Evolutionary conservation across 805 yeast genomes (phyloP), one percentile per base, ranked within the genome.

Genomic region (Suhomyces sp.): DNA sequence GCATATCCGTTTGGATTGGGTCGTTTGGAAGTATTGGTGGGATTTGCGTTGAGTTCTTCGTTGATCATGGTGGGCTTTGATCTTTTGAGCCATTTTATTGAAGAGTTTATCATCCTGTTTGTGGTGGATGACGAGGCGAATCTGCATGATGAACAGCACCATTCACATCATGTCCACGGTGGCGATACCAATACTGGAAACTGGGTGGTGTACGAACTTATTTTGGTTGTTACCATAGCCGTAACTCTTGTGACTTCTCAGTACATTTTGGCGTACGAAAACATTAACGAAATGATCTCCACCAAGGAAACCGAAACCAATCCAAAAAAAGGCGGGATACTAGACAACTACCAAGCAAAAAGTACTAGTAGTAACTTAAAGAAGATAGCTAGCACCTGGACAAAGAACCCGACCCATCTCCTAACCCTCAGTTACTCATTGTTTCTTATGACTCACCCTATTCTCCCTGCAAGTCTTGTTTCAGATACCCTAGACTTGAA

Each of bases 1-100:
- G 84, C 85, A 12, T 88, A 84, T 58, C 99, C 99, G 0, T 93
- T 93, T 74, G 99, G 98, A 0, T 73, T 93, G 24, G 96, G 96
- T n/a, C 77, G 99, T 54, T 78, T 89, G 13, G 97, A 93, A 64
- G 96, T 93, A 0, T 71, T 93, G 15, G 84, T 88, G 45, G 96
- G 96, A 2, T 92, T 92, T 73, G 96, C 96, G 0, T 74, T 91
- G 44, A 84, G 94, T 13, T 86, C 93, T 1, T 86, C 96, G 1
- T 78, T 93, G 55, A 76, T 92, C 23, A 93, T 92, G 81, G 96
- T 93, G 55, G 97, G 98, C 0, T 81, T 90, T 49, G 98, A 93
- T 68, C 74, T 94, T 49, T 72, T 89, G 45, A 89, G 96, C 46
- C 99, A 93, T 68, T 77, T 88, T n/a, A 60, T 89, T 15, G 97